Evolutionary conservation across 2,329 filamentous ascomycete genomes (phyloP).

Genomic region (Sporothrix schenckii): DNA sequence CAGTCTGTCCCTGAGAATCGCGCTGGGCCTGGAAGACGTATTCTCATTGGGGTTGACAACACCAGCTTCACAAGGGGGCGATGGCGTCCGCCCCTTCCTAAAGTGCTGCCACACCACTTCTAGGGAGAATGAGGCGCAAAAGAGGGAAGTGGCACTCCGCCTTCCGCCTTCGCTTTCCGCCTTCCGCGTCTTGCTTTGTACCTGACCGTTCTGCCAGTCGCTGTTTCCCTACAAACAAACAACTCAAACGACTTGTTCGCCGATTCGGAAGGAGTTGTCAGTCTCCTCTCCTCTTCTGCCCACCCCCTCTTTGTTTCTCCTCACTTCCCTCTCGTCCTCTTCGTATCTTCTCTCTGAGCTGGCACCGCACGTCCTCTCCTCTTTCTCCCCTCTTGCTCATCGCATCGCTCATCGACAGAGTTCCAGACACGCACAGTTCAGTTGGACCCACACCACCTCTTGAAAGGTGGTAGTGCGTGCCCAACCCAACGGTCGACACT

Average conservation of each 20-base stretch:
- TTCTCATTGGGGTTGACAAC: neutral
- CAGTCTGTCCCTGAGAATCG: no score
- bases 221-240: slow-evolving; percentile 10
- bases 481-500: slow-evolving; percentile 29
- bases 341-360: neutral
- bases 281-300: neutral
- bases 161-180: neutral
- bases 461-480: slow-evolving; percentile 23
- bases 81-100: slow-evolving; percentile 8
- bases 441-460: slow-evolving; percentile 24
- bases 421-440: neutral
- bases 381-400: neutral
- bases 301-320: neutral
- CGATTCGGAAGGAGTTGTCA: slow-evolving; percentile 2
- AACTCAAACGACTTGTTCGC: slow-evolving; percentile 9
- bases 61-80: neutral
- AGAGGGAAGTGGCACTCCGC: neutral
- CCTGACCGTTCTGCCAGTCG: neutral
- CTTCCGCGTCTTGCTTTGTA: slow-evolving; percentile 16
- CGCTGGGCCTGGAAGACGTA: neutral
- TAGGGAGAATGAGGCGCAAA: neutral
- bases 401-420: neutral
- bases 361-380: neutral
- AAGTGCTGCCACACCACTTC: slow-evolving; percentile 17
- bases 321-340: neutral